phyloP scores from a whole-genome alignment of 768 basidiomycete species.

The Kwoniella dendrophila region DNA sequence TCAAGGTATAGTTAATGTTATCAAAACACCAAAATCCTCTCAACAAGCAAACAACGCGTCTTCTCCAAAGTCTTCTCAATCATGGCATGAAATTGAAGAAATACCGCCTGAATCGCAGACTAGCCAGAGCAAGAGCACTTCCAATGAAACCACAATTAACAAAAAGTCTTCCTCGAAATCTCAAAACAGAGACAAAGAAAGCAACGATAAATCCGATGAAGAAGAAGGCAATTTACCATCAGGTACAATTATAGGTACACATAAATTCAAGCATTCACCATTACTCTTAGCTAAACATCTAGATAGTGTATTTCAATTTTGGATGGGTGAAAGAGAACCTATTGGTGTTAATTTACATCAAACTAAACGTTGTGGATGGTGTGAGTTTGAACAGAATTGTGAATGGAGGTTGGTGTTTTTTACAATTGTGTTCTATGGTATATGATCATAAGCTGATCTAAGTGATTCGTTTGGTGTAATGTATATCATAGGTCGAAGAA shows the following conservation, averaged over 20 bases:
- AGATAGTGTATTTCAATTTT: constrained; percentile 67
- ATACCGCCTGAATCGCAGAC: too few species aligned
- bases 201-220: background rate
- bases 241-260: constrained; percentile 66
- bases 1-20: constrained; percentile 9
- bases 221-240: constrained; percentile 12
- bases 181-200: background rate
- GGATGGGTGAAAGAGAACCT: constrained; percentile 71
- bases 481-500: constrained; percentile 11
- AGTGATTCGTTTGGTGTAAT: background rate
- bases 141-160: too few species aligned
- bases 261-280: constrained; percentile 64
- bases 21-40: constrained; percentile 10
- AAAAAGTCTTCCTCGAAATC: background rate
- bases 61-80: too few species aligned
- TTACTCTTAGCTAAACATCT: constrained; percentile 63
- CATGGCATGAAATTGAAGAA: too few species aligned
- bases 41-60: too few species aligned
- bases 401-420: constrained; percentile 69
- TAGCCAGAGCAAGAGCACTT: too few species aligned
- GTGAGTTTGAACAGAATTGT: constrained; percentile 74
- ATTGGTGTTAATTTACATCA: constrained; percentile 69
- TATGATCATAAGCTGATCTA: background rate
- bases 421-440: background rate
- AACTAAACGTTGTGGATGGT: constrained; percentile 70